Evolutionary conservation across 2,329 filamentous ascomycete genomes (phyloP), one percentile per base, ranked within the genome.

Genomic region (Harringtonia aguacate): DNA sequence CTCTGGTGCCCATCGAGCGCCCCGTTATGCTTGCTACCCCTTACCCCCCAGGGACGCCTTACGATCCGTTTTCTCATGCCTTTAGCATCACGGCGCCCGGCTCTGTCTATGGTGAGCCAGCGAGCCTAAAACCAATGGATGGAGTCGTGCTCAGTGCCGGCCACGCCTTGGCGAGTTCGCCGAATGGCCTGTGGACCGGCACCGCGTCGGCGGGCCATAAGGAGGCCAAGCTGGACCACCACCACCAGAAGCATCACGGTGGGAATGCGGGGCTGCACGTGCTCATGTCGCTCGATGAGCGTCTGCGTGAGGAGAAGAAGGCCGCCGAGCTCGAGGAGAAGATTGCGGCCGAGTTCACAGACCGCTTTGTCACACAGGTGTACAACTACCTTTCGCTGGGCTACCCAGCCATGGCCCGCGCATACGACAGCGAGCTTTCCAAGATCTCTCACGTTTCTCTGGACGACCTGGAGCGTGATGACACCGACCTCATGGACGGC

Each of bases 351-450:
- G 88, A 95, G 61, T 94, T 92, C 55, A 72, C 81, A 48, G 86
- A 95, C 58, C 70, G 70, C 4, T 95, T 95, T 59, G 79, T 95
- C 45, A 95, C 89, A 0, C 90, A 97, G 62, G 89, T 97, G 8
- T 97, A 94, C 72, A 95, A 97, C 61, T 97, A 97, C 61, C 72
- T 97, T 15, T 94, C 87, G 0, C 73, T 97, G 6, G 90, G 90
- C 6, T 95, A 95, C 60, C 89, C 90, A 4, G 81, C 86, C 29
- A 79, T 88, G 55, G 90, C 89, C 12, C 78, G 83, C 20, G 74
- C 77, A 31, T 97, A 86, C 56, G 90, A 97, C 57, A 75, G 81
- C 12, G 90, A 97, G 66, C 70, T 97, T 18, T 78, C 81, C 53
- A 86, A 84, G 58, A 94, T 95, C 45, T 84, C 81, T 28, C 71